phyloP scores from a whole-genome alignment of 345 rosid species.

The Erysimum cheiranthoides region DNA sequence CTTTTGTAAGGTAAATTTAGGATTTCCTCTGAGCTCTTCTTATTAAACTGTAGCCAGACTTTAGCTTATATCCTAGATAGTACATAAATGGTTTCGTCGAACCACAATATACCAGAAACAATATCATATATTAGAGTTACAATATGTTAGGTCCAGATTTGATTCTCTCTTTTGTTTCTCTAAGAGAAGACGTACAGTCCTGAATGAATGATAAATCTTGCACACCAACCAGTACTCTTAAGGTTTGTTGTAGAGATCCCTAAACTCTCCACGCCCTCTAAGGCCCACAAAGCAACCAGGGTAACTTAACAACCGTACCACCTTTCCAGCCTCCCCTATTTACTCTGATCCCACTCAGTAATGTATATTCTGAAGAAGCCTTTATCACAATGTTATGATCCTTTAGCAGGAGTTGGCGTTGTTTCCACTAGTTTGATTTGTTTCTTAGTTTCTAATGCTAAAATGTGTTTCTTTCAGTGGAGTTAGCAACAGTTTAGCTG shows the following conservation, averaged over 20 bases:
- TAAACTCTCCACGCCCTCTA: not conserved
- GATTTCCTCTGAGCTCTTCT: not conserved
- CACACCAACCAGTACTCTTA: not conserved
- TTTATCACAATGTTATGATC: not conserved
- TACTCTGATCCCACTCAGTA: not conserved
- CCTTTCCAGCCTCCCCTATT: not conserved
- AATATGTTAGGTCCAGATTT: not conserved
- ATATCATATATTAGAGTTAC: not conserved
- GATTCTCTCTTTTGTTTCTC: not conserved
- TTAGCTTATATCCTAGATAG: not conserved
- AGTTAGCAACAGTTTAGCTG: conserved; percentile 59
- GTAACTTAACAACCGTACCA: not conserved
- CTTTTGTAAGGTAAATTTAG: conserved; percentile 64
- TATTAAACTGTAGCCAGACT: not conserved
- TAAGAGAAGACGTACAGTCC: not conserved
- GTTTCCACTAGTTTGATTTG: conserved; percentile 74
- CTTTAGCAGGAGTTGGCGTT: conserved; percentile 42
- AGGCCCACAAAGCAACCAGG: not conserved
- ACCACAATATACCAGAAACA: not conserved
- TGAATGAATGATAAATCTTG: not conserved
- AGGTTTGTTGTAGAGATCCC: not conserved
- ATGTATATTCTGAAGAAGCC: not conserved
- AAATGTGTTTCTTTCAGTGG: conserved; percentile 61
- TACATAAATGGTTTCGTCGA: not conserved
- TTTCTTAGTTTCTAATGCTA: conserved; percentile 64